Percentiles rank a stretch among this genome's conserved stretches.
phyloP scores from a whole-genome alignment of 2,329 filamentous ascomycete genomes.

The Pyricularia pennisetigena region DNA sequence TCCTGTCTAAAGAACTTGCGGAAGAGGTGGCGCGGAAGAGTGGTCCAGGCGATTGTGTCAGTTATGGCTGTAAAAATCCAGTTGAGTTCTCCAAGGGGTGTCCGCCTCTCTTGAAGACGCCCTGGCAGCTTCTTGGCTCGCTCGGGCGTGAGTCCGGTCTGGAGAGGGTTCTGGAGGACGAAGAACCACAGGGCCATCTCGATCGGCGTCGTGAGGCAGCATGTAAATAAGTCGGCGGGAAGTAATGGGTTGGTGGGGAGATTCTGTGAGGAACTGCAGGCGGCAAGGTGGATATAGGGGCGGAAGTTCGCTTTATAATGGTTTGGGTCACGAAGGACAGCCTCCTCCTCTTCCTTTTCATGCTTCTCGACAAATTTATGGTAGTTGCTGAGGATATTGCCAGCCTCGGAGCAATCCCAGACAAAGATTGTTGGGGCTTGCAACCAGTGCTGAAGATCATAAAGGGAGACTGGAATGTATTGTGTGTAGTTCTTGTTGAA shows the following conservation, averaged over 20 bases:
- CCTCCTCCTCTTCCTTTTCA: slow-evolving; percentile 75
- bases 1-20: slow-evolving; percentile 97
- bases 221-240: slow-evolving; percentile 91
- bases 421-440: slow-evolving; percentile 93
- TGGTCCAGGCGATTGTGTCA: slow-evolving; percentile 98
- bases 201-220: slow-evolving; percentile 91
- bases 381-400: slow-evolving; percentile 92
- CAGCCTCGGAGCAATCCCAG: slow-evolving; percentile 94
- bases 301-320: slow-evolving; percentile 67
- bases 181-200: slow-evolving; percentile 97
- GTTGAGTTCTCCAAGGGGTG: slow-evolving; percentile 89
- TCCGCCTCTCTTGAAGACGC: slow-evolving; percentile 82
- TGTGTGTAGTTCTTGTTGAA: slow-evolving; percentile 99
- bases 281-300: slow-evolving; percentile 79
- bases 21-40: slow-evolving; percentile 78
- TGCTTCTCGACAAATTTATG: slow-evolving; percentile 93
- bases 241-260: slow-evolving; percentile 89
- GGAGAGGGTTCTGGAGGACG: slow-evolving; percentile 78
- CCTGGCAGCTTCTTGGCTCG: slow-evolving; percentile 85
- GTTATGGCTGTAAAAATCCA: slow-evolving; percentile 99
- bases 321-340: slow-evolving; percentile 65
- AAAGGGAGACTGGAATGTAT: slow-evolving; percentile 93
- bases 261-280: slow-evolving; percentile 83
- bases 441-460: slow-evolving; percentile 91
- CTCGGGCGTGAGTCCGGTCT: slow-evolving; percentile 61